phyloP scores from a whole-genome alignment of 805 yeast genomes.

The Saturnispora serradocipensis region DNA sequence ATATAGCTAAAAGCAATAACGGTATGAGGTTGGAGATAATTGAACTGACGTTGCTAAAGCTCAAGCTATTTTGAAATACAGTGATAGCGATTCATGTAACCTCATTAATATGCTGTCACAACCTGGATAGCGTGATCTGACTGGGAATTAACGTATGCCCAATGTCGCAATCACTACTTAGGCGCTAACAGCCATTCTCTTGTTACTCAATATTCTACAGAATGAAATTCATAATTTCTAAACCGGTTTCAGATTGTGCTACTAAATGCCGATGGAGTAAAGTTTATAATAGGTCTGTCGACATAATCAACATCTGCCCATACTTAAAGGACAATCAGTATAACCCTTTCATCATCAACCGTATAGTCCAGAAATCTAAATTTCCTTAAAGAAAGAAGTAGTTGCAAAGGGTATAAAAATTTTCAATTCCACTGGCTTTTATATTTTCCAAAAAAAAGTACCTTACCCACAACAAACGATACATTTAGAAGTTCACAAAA shows the following conservation, averaged over 20 bases:
- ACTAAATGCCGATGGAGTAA: constrained; percentile 7
- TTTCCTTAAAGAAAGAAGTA: constrained; percentile 1
- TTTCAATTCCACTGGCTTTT: neutral
- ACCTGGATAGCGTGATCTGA: no score
- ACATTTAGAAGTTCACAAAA: neutral
- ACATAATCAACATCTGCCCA: constrained; percentile 4
- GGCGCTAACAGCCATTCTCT: neutral
- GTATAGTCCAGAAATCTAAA: constrained; percentile 7
- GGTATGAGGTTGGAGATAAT: no score
- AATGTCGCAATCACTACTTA: no score
- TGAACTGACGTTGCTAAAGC: no score
- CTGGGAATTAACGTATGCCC: no score
- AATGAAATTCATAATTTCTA: neutral
- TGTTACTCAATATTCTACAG: neutral
- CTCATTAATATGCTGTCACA: no score
- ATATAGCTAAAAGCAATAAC: no score
- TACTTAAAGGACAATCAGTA: constrained; percentile 7
- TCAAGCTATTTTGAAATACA: no score
- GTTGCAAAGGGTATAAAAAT: no score
- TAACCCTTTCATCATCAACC: constrained; percentile 8
- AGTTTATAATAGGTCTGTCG: constrained; percentile 1
- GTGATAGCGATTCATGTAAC: no score
- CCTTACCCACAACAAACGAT: neutral
- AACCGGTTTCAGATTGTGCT: constrained; percentile 6
- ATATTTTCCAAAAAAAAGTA: neutral